Evolutionary conservation across 1,284 basidiomycete species (phyloP).

Genomic region (Boletus semigastroideus): DNA sequence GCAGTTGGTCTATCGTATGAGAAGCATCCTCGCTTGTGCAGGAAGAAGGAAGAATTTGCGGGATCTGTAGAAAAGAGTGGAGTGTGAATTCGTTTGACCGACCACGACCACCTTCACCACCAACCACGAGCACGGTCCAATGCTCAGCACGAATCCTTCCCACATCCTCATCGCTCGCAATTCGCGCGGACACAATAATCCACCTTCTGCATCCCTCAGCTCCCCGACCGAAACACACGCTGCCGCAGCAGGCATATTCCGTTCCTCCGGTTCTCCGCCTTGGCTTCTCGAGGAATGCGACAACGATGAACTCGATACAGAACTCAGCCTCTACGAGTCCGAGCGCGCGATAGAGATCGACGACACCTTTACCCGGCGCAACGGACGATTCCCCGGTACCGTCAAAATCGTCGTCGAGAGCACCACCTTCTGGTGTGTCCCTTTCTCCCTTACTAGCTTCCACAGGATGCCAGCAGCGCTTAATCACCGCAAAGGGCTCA

Average conservation of each 20-base stretch:
- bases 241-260: constrained; percentile 77
- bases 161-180: constrained; percentile 84
- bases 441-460: background rate
- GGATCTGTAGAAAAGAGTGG: background rate
- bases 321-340: constrained; percentile 61
- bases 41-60: background rate
- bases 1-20: no score
- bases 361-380: constrained; percentile 61
- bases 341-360: constrained; percentile 74
- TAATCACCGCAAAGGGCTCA: constrained; percentile 58
- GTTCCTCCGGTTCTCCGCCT: constrained; percentile 73
- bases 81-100: background rate
- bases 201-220: constrained; percentile 67
- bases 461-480: no score
- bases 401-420: constrained; percentile 84
- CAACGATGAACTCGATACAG: constrained; percentile 64
- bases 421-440: constrained; percentile 76
- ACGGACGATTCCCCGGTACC: constrained; percentile 67
- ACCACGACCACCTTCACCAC: background rate
- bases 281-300: constrained; percentile 73
- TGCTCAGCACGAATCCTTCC: constrained; percentile 71
- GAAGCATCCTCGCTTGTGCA: no score
- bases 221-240: constrained; percentile 84
- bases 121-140: background rate
- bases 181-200: constrained; percentile 68